These are phyloP conservation scores for Sporopachydermia cereana DNA, from an alignment of 1,139 yeast genomes.

Conservation along the genomic window DNA sequence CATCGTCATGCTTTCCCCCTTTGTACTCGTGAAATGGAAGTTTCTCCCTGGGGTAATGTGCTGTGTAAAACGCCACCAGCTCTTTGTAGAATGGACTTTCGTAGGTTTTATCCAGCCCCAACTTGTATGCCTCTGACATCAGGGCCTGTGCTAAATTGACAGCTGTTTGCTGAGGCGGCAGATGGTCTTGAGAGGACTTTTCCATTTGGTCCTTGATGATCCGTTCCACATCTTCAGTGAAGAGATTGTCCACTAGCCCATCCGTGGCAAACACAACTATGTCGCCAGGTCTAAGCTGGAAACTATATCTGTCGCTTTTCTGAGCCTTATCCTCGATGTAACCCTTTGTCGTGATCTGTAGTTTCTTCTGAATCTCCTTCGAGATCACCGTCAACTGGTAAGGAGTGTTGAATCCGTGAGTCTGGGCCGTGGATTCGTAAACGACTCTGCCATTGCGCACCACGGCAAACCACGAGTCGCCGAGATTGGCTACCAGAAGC, in stretches of 20 bases:
- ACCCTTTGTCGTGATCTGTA: background rate
- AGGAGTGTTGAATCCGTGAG: constrained; percentile 86
- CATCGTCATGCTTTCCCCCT: constrained; percentile 95
- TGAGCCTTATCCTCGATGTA: constrained; percentile 43
- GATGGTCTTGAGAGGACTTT: constrained; percentile 11
- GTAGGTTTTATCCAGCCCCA: constrained; percentile 60
- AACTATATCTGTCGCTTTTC: constrained; percentile 33
- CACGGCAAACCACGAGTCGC: constrained; percentile 92
- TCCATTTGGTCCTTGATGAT: constrained; percentile 22
- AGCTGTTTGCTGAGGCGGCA: constrained; percentile 17
- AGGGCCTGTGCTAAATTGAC: constrained; percentile 40
- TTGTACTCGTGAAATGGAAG: constrained; percentile 59
- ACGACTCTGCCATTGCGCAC: constrained; percentile 57
- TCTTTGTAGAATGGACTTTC: constrained; percentile 88
- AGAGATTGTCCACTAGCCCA: constrained; percentile 84
- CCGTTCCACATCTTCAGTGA: constrained; percentile 58
- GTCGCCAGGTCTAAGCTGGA: constrained; percentile 42
- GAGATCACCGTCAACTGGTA: constrained; percentile 86
- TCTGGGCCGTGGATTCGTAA: constrained; percentile 63
- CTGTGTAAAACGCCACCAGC: constrained; percentile 20
- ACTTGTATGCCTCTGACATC: constrained; percentile 53
- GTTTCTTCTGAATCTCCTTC: constrained; percentile 29
- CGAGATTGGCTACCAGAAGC: constrained; percentile 66
- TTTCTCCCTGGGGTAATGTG: constrained; percentile 27
- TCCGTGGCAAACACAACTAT: constrained; percentile 82